Base-by-base conservation (phyloP, 2,329 filamentous ascomycete species). In the Ceratocystis huliohia region DNA sequence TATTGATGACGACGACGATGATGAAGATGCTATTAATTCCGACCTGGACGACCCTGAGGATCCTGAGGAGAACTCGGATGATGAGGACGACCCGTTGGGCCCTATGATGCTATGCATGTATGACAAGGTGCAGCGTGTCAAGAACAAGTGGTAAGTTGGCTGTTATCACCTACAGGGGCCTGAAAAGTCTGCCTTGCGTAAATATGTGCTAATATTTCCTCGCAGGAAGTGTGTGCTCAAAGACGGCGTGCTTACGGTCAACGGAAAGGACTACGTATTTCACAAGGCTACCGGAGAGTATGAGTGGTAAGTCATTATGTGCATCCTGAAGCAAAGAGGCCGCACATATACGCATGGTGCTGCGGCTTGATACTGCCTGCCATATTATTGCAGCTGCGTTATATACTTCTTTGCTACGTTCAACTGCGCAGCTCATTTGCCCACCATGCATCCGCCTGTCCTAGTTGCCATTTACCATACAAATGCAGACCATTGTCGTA, bases 51-150 rank as follows among this genome's bases (percentile, higher is more conserved):
- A 99, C 73, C 86, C 92, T 0, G 92, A 97, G 69, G 94, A 97
- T 69, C 86, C 90, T 10, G 77, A 85, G 20, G 87, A 89, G 37
- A 91, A 94, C 28, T 89, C 93, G 28, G 90, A 94, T 44, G 92
- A 94, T 63, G 89, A 91, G 15, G 91, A 95, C 68, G 92, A 96
- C 56, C 84, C 86, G 45, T 84, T 88, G 70, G 87, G 88, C 1
- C 89, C 96, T 71, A 92, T 95, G 74, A 97, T 99, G 89, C 86
- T 99, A 50, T 99, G 94, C 80, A 96, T 96, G 74, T 99, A 99
- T 75, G 94, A 99, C 80, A 99, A 99, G 80, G 94, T 99, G 8
- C 93, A 97, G 78, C 84, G 94, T 61, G 94, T 97, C 73, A 99
- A 99, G 86, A 99, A 97, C 79, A 99, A 94, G 84, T 94, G 89